Conservation (phyloP, 345 rosid genomes). For the Brassica cretica region DNA sequence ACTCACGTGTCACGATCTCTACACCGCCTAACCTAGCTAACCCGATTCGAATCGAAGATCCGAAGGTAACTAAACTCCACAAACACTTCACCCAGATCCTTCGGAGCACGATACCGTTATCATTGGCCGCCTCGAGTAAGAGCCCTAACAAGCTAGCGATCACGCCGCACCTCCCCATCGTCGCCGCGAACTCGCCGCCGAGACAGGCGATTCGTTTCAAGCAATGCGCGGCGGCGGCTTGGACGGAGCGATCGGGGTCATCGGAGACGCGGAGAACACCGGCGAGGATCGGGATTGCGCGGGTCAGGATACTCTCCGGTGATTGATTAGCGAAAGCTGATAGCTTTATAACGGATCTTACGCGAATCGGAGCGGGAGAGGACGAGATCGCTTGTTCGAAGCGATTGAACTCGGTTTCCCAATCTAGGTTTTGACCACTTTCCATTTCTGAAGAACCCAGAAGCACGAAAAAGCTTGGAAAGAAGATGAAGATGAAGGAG, state of each 20-base stretch:
- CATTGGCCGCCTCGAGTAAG: slow-evolving; percentile 37
- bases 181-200: slow-evolving; percentile 41
- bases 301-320: slow-evolving; percentile 37
- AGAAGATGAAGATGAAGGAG: neutral
- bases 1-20: slow-evolving; percentile 46
- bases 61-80: slow-evolving; percentile 53
- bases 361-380: slow-evolving; percentile 38
- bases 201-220: slow-evolving; percentile 47
- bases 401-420: slow-evolving; percentile 46
- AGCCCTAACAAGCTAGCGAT: slow-evolving; percentile 41
- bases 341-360: slow-evolving; percentile 44
- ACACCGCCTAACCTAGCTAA: slow-evolving; percentile 52
- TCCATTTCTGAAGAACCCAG: slow-evolving; percentile 27
- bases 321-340: slow-evolving; percentile 37
- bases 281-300: slow-evolving; percentile 46
- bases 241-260: slow-evolving; percentile 32
- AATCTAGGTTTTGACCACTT: slow-evolving; percentile 29
- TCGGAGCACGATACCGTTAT: slow-evolving; percentile 6
- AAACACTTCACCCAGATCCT: slow-evolving; percentile 47
- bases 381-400: slow-evolving; percentile 44
- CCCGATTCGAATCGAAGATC: slow-evolving; percentile 35
- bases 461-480: neutral
- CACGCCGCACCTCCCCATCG: slow-evolving; percentile 52
- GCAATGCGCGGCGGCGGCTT: slow-evolving; percentile 48
- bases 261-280: slow-evolving; percentile 37